These are phyloP conservation scores for Globisporangium orthogonon DNA, from an alignment of 352 stramenopile species.

Conservation along the genomic window DNA sequence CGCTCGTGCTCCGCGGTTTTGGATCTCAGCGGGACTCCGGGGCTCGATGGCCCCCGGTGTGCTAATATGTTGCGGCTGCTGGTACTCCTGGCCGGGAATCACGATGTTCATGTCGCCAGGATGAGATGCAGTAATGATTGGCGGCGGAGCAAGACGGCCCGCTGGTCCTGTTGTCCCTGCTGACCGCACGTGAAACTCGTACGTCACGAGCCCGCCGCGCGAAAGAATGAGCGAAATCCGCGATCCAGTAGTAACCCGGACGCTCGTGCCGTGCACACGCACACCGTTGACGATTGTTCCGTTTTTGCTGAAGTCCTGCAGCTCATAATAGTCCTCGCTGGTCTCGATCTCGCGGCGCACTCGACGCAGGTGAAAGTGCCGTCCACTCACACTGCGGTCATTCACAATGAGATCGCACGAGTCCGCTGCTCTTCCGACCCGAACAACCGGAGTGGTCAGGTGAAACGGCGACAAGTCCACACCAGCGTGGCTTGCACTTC, in stretches of 20 bases:
- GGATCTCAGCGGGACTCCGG: slow-evolving; percentile 71
- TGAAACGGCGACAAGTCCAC: slow-evolving; percentile 59
- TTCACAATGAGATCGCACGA: slow-evolving; percentile 87
- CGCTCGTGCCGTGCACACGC: slow-evolving; percentile 70
- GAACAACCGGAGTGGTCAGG: slow-evolving; percentile 61
- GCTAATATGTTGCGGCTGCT: slow-evolving; percentile 35
- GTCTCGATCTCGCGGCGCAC: slow-evolving; percentile 45
- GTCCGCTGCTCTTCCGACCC: slow-evolving; percentile 71
- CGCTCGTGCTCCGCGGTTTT: slow-evolving; percentile 60
- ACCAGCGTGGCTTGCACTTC: slow-evolving; percentile 5
- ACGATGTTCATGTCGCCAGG: slow-evolving; percentile 35
- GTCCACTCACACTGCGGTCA: slow-evolving; percentile 80
- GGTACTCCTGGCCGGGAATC: slow-evolving; percentile 65
- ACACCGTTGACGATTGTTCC: slow-evolving; percentile 87
- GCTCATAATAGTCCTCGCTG: slow-evolving; percentile 61
- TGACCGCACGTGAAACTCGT: slow-evolving; percentile 75
- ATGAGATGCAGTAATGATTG: slow-evolving; percentile 43
- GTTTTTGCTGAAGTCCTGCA: slow-evolving; percentile 89
- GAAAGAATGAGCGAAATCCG: slow-evolving; percentile 85
- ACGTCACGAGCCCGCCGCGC: slow-evolving; percentile 74
- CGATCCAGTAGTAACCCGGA: slow-evolving; percentile 59
- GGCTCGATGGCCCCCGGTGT: slow-evolving; percentile 31
- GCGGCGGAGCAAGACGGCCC: slow-evolving; percentile 26
- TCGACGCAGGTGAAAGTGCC: slow-evolving; percentile 78
- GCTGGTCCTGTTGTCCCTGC: slow-evolving; percentile 2